These are phyloP conservation scores for Colletotrichum plurivorum DNA, from an alignment of 2,329 filamentous ascomycete genomes.

Conservation along the genomic window DNA sequence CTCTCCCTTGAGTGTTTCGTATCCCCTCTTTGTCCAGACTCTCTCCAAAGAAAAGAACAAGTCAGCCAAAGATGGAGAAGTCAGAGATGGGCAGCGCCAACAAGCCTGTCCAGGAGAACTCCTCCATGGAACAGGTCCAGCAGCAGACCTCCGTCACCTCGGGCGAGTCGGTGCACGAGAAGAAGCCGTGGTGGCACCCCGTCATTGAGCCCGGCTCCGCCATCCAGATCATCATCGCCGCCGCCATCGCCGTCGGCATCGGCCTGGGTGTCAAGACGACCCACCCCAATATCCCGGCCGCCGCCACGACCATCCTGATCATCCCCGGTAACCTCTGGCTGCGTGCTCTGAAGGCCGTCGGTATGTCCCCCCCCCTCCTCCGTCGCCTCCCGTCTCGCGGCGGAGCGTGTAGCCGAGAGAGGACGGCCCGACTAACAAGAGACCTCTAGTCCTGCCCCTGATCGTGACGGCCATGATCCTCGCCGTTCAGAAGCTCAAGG, in stretches of 20 bases:
- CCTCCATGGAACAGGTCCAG: slow-evolving; percentile 38
- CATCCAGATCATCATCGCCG: slow-evolving; percentile 64
- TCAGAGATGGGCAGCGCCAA: slow-evolving; percentile 34
- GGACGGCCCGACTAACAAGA: slow-evolving; percentile 5
- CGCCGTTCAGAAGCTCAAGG: slow-evolving; percentile 62
- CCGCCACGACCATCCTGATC: slow-evolving; percentile 57
- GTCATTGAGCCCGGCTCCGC: slow-evolving; percentile 60
- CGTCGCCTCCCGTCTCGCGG: neutral
- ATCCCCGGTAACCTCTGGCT: slow-evolving; percentile 67
- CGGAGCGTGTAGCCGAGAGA: neutral
- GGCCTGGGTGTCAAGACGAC: slow-evolving; percentile 60
- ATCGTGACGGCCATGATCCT: slow-evolving; percentile 68
- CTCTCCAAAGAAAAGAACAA: neutral
- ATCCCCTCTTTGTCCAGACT: neutral
- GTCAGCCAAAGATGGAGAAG: slow-evolving; percentile 35
- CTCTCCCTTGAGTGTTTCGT: neutral
- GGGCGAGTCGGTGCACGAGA: slow-evolving; percentile 41
- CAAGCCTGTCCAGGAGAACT: slow-evolving; percentile 40
- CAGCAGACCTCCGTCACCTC: slow-evolving; percentile 29
- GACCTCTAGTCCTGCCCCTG: slow-evolving; percentile 61
- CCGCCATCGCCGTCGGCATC: slow-evolving; percentile 63
- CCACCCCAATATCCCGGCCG: slow-evolving; percentile 58
- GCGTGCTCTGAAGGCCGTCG: slow-evolving; percentile 62
- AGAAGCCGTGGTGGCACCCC: slow-evolving; percentile 53
- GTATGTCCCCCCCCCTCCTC: slow-evolving; percentile 47